Evolutionary conservation across 805 yeast species (phyloP), one percentile per base, ranked within the genome.

Genomic region (Yarrowia divulgata): DNA sequence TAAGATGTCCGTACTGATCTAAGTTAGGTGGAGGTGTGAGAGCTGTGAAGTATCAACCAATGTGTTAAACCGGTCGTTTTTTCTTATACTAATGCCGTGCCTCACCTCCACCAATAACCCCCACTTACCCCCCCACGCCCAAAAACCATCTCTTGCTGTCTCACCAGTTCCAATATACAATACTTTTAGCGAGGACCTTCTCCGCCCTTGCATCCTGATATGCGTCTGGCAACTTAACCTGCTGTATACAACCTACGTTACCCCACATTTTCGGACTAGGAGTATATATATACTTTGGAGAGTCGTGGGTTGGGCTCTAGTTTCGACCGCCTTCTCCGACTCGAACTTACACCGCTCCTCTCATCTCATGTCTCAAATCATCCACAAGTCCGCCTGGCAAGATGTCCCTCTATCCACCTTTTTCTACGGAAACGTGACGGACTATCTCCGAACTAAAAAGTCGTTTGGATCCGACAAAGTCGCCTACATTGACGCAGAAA

Each of bases 351-450:
- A 7, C 7, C 19, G 32, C 19, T 12, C 34, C 18, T 12, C 18
- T 12, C 29, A 23, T 23, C 29, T 23, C 29, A 58, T 58, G 66
- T 2, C 40, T 29, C 50, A 58, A 43, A 40, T 58, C 66, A 43
- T 58, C n/a, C 66, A 58, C 66, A 58, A 58, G 29, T 40, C 66
- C 0, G 39, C 66, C 52, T 29, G 40, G 40, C 18, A 32, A 4
- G 50, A 45, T 18, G 1, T 52, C n/a, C 58, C 43, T 10, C 39
- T 58, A 4, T 42, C 49, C 14, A 43, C 40, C 42, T 45, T 58
- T 14, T 58, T 32, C 50, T 58, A 58, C 66, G 66, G 66, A n/a
- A 43, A 42, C 40, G 40, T 43, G n/a, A 42, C 66, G 9, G 66
- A 58, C 50, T 58, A 43, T 43, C 32, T 58, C 37, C 66, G 66